Conservation (phyloP, 805 yeast species). For the Candida taoyuanica region DNA sequence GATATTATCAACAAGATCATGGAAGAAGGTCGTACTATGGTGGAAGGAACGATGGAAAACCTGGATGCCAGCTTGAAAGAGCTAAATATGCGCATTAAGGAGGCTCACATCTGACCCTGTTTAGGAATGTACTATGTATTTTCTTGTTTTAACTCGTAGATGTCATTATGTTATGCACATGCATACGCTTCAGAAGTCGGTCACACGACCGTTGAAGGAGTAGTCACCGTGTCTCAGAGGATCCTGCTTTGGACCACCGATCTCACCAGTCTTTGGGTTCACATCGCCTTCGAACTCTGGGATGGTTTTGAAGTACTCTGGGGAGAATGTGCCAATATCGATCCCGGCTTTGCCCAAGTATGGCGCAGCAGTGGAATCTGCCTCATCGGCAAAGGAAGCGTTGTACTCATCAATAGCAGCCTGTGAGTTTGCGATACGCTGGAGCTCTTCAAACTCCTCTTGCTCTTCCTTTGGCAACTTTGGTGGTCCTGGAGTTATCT, state of each 20-base stretch:
- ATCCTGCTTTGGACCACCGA: slow-evolving; percentile 97
- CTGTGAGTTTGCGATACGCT: slow-evolving; percentile 74
- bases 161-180: not conserved
- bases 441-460: slow-evolving; percentile 86
- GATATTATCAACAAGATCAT: slow-evolving; percentile 28
- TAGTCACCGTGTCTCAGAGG: slow-evolving; percentile 90
- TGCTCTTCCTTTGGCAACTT: slow-evolving; percentile 75
- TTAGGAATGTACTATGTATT: not conserved
- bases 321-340: slow-evolving; percentile 62
- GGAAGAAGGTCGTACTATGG: slow-evolving; percentile 29
- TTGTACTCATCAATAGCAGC: slow-evolving; percentile 75
- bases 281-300: slow-evolving; percentile 95
- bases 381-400: slow-evolving; percentile 34
- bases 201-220: slow-evolving; percentile 93
- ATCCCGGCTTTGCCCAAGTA: slow-evolving; percentile 46
- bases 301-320: slow-evolving; percentile 68
- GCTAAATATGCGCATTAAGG: slow-evolving; percentile 17
- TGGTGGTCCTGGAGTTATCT: slow-evolving; percentile 49
- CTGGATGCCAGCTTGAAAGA: slow-evolving; percentile 19
- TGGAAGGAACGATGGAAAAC: slow-evolving; percentile 18
- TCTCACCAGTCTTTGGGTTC: slow-evolving; percentile 92
- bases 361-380: slow-evolving; percentile 31
- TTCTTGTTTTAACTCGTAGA: not conserved
- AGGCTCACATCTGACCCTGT: slow-evolving; percentile 8
- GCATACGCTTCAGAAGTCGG: slow-evolving; percentile 90